Conservation (phyloP, 108 stramenopile genomes). For the Nitzschia sp. region DNA sequence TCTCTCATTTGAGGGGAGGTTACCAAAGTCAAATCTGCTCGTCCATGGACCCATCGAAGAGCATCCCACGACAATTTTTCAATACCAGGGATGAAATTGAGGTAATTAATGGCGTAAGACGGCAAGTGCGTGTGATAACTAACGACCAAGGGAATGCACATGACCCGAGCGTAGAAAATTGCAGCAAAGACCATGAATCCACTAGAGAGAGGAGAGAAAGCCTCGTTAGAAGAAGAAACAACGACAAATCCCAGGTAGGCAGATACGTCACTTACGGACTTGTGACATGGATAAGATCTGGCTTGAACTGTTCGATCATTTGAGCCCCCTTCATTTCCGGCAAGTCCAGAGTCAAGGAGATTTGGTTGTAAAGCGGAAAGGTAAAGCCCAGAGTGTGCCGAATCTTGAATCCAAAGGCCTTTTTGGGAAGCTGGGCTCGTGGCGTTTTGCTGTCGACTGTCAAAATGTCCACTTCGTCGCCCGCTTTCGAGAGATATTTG, state of each 20-base stretch:
- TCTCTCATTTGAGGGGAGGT: slow-evolving; percentile 92
- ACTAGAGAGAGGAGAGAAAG: slow-evolving; percentile 23
- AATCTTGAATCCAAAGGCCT: slow-evolving; percentile 79
- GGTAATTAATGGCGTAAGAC: slow-evolving; percentile 85
- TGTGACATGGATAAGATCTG: slow-evolving; percentile 95
- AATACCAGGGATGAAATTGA: slow-evolving; percentile 80
- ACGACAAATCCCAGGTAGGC: too few species aligned
- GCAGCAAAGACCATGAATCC: slow-evolving; percentile 89
- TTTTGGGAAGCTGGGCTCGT: slow-evolving; percentile 60
- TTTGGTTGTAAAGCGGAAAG: slow-evolving; percentile 94
- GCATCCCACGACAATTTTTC: slow-evolving; percentile 76
- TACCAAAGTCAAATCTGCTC: slow-evolving; percentile 92
- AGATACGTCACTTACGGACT: slow-evolving; percentile 68
- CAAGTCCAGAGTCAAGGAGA: slow-evolving; percentile 86
- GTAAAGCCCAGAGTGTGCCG: slow-evolving; percentile 90
- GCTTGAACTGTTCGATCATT: slow-evolving; percentile 81
- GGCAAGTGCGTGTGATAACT: slow-evolving; percentile 97
- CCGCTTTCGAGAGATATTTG: slow-evolving; percentile 82
- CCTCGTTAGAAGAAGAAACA: background rate
- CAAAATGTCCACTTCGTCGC: slow-evolving; percentile 87
- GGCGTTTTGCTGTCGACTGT: slow-evolving; percentile 88
- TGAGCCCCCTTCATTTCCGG: slow-evolving; percentile 82
- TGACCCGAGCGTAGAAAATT: slow-evolving; percentile 81
- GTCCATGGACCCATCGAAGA: slow-evolving; percentile 74
- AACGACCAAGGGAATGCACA: slow-evolving; percentile 83